Percentiles rank a stretch among this genome's conserved stretches.
These are phyloP conservation scores for Mucor velutinosus DNA, from an alignment of 371 early-diverging fungal genomes.

Conservation along the genomic window DNA sequence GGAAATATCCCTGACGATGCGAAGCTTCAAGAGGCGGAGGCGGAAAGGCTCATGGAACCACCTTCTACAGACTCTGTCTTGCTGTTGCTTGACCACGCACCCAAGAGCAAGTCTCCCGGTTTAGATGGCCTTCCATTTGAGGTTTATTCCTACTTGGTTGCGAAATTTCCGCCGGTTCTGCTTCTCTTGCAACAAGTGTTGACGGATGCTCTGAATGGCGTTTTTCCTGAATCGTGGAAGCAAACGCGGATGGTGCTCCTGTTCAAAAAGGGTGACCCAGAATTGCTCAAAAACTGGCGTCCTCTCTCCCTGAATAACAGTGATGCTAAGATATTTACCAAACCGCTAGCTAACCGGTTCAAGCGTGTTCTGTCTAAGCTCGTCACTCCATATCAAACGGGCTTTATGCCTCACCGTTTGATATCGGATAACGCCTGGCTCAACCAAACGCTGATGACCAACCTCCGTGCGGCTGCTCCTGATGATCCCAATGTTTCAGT, in stretches of 20 bases:
- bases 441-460: too few species aligned
- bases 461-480: too few species aligned
- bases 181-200: constrained; percentile 16
- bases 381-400: constrained; percentile 17
- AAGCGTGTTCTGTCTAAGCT: background rate
- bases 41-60: too few species aligned
- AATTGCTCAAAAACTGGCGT: constrained; percentile 25
- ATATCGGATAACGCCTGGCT: constrained; percentile 27
- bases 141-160: constrained; percentile 12
- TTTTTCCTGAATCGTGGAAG: constrained; percentile 16
- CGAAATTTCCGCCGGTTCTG: background rate
- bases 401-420: constrained; percentile 7
- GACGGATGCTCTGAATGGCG: constrained; percentile 11
- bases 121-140: too few species aligned
- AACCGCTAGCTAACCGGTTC: constrained; percentile 17
- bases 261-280: too few species aligned
- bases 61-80: too few species aligned
- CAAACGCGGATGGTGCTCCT: constrained; percentile 29
- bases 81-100: too few species aligned
- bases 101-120: too few species aligned
- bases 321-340: constrained; percentile 30
- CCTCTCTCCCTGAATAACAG: constrained; percentile 30
- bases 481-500: too few species aligned
- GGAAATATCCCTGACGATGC: too few species aligned
- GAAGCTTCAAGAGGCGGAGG: too few species aligned